Conservation (phyloP, 2,329 filamentous ascomycete species). For the Stemphylium lycopersici region DNA sequence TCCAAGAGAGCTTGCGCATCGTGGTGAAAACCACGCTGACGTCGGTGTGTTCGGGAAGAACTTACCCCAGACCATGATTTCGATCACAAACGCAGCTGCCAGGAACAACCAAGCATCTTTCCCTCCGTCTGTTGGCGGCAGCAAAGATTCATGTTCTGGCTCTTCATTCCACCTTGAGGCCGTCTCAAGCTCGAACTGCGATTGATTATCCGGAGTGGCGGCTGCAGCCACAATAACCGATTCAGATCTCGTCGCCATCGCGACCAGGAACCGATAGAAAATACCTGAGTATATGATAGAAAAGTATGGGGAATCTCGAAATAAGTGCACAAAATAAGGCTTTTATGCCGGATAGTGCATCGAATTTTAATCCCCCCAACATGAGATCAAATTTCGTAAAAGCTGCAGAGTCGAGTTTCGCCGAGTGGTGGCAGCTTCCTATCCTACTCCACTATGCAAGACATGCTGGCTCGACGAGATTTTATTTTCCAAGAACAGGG, state of each 20-base stretch:
- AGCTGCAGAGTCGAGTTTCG: background rate
- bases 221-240: background rate
- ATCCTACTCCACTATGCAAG: background rate
- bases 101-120: conserved; percentile 61
- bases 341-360: too few species aligned
- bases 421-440: background rate
- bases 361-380: too few species aligned
- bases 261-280: background rate
- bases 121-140: conserved; percentile 58
- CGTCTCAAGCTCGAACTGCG: conserved; percentile 8
- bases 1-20: background rate
- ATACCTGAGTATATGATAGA: background rate
- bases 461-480: background rate
- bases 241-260: conserved; percentile 2
- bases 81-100: conserved; percentile 56
- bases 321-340: too few species aligned
- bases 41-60: background rate
- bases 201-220: conserved; percentile 3
- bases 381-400: background rate
- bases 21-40: background rate
- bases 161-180: conserved; percentile 6
- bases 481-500: background rate
- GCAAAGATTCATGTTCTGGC: conserved; percentile 16
- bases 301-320: too few species aligned
- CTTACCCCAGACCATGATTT: conserved; percentile 58